Evolutionary conservation across 2,329 filamentous ascomycete species (phyloP).

Genomic region (Fusarium equiseti): DNA sequence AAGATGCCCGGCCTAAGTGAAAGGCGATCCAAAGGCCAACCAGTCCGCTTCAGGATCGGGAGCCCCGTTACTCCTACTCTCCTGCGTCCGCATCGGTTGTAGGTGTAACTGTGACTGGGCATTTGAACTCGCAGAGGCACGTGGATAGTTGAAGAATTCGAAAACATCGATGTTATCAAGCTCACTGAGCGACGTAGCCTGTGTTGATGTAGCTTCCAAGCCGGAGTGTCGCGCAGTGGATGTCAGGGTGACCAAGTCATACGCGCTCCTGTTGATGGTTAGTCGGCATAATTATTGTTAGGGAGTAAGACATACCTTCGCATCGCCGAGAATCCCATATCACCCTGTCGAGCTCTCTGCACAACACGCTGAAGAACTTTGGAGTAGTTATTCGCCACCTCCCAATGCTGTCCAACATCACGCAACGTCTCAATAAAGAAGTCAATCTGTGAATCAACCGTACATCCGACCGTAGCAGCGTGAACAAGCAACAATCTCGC

Average conservation of each 20-base stretch:
- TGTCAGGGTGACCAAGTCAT: conserved; percentile 55
- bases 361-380: conserved; percentile 56
- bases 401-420: conserved; percentile 59
- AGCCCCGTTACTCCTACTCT: conserved; percentile 14
- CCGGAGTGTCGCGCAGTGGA: conserved; percentile 53
- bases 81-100: conserved; percentile 12
- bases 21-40: conserved; percentile 35
- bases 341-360: conserved; percentile 52
- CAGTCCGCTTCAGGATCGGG: conserved; percentile 37
- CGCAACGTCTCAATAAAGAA: conserved; percentile 59
- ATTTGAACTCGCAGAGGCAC: conserved; percentile 39
- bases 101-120: conserved; percentile 33
- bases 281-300: no score
- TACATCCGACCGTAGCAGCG: conserved; percentile 54
- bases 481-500: conserved; percentile 57
- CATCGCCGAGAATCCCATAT: conserved; percentile 55
- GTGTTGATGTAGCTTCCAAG: conserved; percentile 55
- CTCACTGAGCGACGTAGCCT: conserved; percentile 55
- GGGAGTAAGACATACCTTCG: conserved; percentile 53
- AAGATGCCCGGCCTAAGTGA: background rate
- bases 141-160: conserved; percentile 60
- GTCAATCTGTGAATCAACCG: conserved; percentile 56
- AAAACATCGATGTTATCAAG: conserved; percentile 60
- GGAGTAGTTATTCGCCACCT: conserved; percentile 58
- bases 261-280: conserved; percentile 58